phyloP scores from a whole-genome alignment of 2,329 filamentous ascomycete genomes.

The Parascedosporium putredinis region DNA sequence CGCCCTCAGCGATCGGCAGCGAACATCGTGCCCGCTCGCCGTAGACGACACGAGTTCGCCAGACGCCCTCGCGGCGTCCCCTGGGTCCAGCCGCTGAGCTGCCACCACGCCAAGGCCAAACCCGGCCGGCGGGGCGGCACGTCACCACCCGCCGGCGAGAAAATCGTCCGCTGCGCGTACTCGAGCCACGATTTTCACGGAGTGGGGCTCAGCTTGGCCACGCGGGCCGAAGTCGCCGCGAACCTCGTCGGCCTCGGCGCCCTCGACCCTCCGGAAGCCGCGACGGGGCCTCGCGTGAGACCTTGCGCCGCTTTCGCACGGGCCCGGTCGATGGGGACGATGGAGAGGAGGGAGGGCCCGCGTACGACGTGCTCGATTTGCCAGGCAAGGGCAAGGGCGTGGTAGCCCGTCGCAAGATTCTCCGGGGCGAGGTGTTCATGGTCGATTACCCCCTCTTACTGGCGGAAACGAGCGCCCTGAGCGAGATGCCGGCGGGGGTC shows the following conservation, averaged over 20 bases:
- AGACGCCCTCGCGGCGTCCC: background rate
- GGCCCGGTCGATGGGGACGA: background rate
- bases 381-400: constrained; percentile 22
- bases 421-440: constrained; percentile 21
- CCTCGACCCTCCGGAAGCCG: background rate
- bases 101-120: background rate
- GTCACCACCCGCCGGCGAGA: background rate
- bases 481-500: constrained; percentile 13
- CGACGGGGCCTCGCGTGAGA: background rate
- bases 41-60: constrained; percentile 3
- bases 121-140: background rate
- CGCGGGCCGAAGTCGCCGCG: background rate
- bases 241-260: background rate
- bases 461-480: constrained; percentile 14
- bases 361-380: constrained; percentile 18
- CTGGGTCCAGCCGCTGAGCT: background rate
- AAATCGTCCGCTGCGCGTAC: background rate
- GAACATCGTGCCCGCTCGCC: background rate
- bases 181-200: background rate
- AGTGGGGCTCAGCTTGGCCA: background rate
- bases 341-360: no score
- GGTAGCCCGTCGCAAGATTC: constrained; percentile 20
- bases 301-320: background rate
- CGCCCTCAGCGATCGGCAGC: background rate
- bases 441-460: constrained; percentile 19